Evolutionary conservation across 2,329 filamentous ascomycete species (phyloP).

Genomic region (Salinomyces thailandicus): DNA sequence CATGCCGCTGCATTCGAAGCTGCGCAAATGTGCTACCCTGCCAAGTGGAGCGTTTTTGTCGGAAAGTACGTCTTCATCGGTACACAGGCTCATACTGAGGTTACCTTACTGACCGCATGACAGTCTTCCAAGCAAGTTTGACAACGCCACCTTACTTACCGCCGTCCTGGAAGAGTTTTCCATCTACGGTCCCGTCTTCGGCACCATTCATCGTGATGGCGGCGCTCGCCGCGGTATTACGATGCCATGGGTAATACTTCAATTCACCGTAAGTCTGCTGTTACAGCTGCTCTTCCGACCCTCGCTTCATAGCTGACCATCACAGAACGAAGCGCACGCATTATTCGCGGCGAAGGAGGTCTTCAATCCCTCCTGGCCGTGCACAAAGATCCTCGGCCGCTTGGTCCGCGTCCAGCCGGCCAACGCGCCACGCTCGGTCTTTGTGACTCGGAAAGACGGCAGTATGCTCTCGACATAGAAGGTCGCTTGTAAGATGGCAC

Average conservation of each 20-base stretch:
- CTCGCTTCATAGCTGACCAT: too few species aligned
- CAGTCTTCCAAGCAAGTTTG: neutral
- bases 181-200: neutral
- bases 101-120: too few species aligned
- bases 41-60: neutral
- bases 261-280: neutral
- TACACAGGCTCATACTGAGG: neutral
- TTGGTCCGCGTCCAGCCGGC: neutral
- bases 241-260: neutral
- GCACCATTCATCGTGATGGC: neutral
- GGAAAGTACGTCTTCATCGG: neutral
- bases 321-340: too few species aligned
- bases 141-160: neutral
- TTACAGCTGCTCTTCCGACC: neutral
- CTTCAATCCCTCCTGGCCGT: neutral
- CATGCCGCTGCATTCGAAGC: neutral
- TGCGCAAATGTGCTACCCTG: neutral
- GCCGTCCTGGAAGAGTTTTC: neutral
- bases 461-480: neutral
- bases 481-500: neutral
- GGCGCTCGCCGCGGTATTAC: neutral
- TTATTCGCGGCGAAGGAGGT: too few species aligned
- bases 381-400: neutral
- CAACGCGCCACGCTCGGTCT: neutral
- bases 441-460: neutral